Base-by-base conservation (phyloP, 2,329 filamentous ascomycete genomes). In the Penicillium sumatraense region DNA sequence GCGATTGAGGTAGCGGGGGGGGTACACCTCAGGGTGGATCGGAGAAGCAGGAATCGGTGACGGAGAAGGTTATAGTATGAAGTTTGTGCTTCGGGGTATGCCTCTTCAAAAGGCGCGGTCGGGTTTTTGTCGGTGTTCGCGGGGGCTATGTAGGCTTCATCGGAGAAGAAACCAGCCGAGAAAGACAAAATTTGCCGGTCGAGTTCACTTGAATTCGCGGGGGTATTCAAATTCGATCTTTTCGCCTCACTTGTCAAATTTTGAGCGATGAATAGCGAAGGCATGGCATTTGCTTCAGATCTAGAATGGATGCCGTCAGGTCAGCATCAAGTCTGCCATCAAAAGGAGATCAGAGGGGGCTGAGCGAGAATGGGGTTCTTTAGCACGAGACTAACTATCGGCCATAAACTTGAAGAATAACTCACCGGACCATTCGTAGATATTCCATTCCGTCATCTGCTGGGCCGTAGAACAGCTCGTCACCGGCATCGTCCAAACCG, bases 61-160 rank as follows among this genome's bases (percentile, higher is more conserved):
- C 85, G 80, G 9, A 96, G 82, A 2, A 85, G 81, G 36, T 80
- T 73, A 67, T 89, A 90, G 73, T 91, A 96, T 36, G 83, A 83
- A 23, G 86, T 77, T 70, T 86, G 84, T 0, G 89, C 82, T 52
- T 76, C 72, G n/a, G 70, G 57, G 16, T 77, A 71, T 16, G 62
- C 53, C 13, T 68, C 62, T 21, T 72, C 69, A 10, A 69, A 54
- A 11, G 59, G 57, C 21, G 62, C 62, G 24, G 71, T 56, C 24
- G 72, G 66, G 16, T 70, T 62, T 11, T 80, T 75, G 0, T 84
- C 40, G 40, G 40, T 80, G 2, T 70, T 75, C 0, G 85, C 81
- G 2, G 82, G 79, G 3, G 87, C 89, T 21, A 88, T 85, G 70
- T 91, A 96, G 33, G 90, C 89, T 46, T 91, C 92, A 63, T 96